A percentile compares a stretch with the other conserved stretches of the same genome.
Conservation (phyloP, 176 grass and related monocot species). For the Musa beccarii region DNA sequence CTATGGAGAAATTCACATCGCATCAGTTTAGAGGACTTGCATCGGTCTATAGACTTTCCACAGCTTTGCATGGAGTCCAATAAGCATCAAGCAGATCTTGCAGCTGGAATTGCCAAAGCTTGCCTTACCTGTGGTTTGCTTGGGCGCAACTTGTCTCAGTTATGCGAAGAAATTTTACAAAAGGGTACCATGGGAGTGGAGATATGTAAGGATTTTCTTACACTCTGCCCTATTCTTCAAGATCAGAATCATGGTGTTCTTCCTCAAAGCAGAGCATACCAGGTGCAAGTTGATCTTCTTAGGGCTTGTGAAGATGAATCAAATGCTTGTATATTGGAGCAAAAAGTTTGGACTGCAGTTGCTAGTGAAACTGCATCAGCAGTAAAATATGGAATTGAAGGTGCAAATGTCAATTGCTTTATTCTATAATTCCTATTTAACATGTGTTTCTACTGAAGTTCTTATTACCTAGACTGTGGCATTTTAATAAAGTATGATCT, state of each 20-base stretch:
- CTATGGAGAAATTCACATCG: conserved; percentile 62
- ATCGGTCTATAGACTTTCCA: conserved; percentile 56
- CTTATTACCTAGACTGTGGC: no score
- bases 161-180: conserved; percentile 64
- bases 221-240: conserved; percentile 29
- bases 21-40: conserved; percentile 81
- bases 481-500: no score
- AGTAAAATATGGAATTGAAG: conserved; percentile 69
- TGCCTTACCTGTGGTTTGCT: conserved; percentile 74
- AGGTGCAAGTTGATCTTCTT: conserved; percentile 80
- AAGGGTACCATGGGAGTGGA: conserved; percentile 34
- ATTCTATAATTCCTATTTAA: background rate
- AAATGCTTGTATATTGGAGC: conserved; percentile 43
- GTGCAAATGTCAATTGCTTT: conserved; percentile 24
- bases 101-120: conserved; percentile 55
- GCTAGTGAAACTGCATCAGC: conserved; percentile 68
- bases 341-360: conserved; percentile 78
- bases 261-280: conserved; percentile 79
- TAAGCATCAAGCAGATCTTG: conserved; percentile 60
- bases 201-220: conserved; percentile 65
- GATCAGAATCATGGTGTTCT: conserved; percentile 44
- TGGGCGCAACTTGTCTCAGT: conserved; percentile 60
- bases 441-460: background rate
- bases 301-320: conserved; percentile 65
- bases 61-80: conserved; percentile 50